Evolutionary conservation across 768 basidiomycete genomes (phyloP), one percentile per base, ranked within the genome.

Genomic region (Russula sp.): DNA sequence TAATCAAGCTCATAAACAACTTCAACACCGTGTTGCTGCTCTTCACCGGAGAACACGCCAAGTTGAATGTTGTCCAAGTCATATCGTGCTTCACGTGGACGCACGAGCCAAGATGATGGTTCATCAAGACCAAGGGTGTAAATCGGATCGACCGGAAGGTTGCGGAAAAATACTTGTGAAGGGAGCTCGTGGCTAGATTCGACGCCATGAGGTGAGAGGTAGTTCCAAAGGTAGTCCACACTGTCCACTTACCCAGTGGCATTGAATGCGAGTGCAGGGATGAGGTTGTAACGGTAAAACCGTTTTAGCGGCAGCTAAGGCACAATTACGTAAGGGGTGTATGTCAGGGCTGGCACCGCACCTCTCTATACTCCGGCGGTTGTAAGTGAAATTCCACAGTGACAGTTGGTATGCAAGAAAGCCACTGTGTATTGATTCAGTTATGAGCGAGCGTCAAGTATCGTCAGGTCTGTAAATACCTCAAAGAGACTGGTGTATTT

Each of bases 61-160:
- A 98, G 83, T 51, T 94, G 90, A 63, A 99, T 89, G 74, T 99
- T 99, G 77, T 99, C 96, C 30, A 98, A 83, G 73, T 99, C 96
- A 69, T 97, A 92, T 1, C 87, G 79, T 0, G 95, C 89, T 71
- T 92, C 86, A 14, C 86, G 84, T 0, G 96, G 97, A 13, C 92
- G 87, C 30, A 94, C 94, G 8, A 98, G 85, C 97, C 97, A 99
- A 0, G 96, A 85, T 2, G 86, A 79, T 6, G 91, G 92, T 2
- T 93, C 87, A 57, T 98, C 96, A 84, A 97, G 88, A 5, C 86
- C 85, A n/a, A 98, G 81, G 0, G 96, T 98, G 70, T 94, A 93
- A 62, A 99, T 92, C 0, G 94, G 92, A 13, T 94, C 89, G 2
- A 82, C 74, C 0, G 96, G 94, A 10, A 99, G 79, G 58, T 80